Conservation (phyloP, 345 rosid genomes). For the Erodium maritimum region DNA sequence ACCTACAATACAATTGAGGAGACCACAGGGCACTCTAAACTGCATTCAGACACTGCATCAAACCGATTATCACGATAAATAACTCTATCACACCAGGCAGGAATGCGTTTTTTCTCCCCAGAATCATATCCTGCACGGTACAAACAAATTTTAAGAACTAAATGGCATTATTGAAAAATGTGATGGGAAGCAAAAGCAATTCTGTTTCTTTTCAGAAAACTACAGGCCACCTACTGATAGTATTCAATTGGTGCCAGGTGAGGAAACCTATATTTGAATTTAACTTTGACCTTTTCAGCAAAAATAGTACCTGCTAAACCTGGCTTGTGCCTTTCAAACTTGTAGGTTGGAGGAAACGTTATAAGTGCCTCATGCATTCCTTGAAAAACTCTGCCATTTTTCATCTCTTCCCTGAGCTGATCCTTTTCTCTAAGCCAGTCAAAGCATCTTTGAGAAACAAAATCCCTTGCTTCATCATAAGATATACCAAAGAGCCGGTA, state of each 20-base stretch:
- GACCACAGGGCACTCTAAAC: slow-evolving; percentile 81
- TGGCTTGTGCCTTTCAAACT: slow-evolving; percentile 70
- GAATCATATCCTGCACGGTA: slow-evolving; percentile 75
- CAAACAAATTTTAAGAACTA: background rate
- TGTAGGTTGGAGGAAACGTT: slow-evolving; percentile 95
- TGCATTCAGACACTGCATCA: slow-evolving; percentile 46
- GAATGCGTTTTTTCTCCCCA: slow-evolving; percentile 98
- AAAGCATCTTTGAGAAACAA: slow-evolving; percentile 92
- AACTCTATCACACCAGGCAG: slow-evolving; percentile 99
- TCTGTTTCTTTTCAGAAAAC: background rate
- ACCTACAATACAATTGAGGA: slow-evolving; percentile 63
- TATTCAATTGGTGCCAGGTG: background rate
- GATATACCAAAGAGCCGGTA: slow-evolving; percentile 94
- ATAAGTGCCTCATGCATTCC: slow-evolving; percentile 97
- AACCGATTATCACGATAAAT: slow-evolving; percentile 77
- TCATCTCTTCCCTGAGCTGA: slow-evolving; percentile 96
- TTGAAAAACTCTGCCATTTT: slow-evolving; percentile 90
- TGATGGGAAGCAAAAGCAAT: background rate
- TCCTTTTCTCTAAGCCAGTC: slow-evolving; percentile 99
- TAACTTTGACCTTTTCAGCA: background rate
- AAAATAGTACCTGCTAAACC: slow-evolving; percentile 80
- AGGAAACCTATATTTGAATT: too few relatives aligned
- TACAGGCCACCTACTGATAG: background rate
- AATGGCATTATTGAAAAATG: background rate
- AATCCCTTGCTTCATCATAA: slow-evolving; percentile 97